Evolutionary conservation across 2,329 filamentous ascomycete genomes (phyloP).

Genomic region (Scorias spongiosa): DNA sequence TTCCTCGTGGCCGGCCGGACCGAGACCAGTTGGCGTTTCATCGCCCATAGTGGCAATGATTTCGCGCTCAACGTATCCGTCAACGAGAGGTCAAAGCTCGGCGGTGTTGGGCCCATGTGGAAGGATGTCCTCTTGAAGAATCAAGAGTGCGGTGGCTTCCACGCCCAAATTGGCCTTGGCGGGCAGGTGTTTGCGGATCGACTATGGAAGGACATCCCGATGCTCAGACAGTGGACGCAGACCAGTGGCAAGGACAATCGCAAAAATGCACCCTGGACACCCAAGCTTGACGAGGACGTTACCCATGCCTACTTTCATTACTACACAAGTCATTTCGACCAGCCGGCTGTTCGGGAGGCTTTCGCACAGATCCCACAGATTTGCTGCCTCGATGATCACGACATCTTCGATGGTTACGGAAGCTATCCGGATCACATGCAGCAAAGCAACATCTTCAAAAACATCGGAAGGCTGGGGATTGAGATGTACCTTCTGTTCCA

Average conservation of each 20-base stretch:
- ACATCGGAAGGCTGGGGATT: constrained; percentile 85
- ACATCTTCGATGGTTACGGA: constrained; percentile 96
- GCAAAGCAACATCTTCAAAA: constrained; percentile 92
- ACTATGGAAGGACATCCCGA: constrained; percentile 88
- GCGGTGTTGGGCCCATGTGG: constrained; percentile 93
- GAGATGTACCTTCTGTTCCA: constrained; percentile 98
- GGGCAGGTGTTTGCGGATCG: constrained; percentile 93
- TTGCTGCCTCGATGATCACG: constrained; percentile 86
- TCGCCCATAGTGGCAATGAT: constrained; percentile 91
- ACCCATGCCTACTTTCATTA: constrained; percentile 97
- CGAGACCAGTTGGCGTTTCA: constrained; percentile 89
- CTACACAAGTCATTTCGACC: constrained; percentile 96
- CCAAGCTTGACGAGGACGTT: constrained; percentile 87
- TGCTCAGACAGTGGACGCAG: constrained; percentile 86
- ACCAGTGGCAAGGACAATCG: constrained; percentile 87
- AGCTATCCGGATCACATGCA: constrained; percentile 99
- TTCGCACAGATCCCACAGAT: constrained; percentile 96
- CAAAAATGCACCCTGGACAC: constrained; percentile 82
- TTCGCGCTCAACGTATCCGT: constrained; percentile 79
- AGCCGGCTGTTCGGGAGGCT: constrained; percentile 82
- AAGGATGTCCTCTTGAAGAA: constrained; percentile 98
- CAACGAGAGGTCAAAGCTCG: constrained; percentile 70
- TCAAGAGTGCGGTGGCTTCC: constrained; percentile 87
- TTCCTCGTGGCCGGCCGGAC: constrained; percentile 84
- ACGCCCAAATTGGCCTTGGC: constrained; percentile 80